phyloP scores from a whole-genome alignment of 2,329 filamentous ascomycete species.

The Chrysosporium queenslandicum region DNA sequence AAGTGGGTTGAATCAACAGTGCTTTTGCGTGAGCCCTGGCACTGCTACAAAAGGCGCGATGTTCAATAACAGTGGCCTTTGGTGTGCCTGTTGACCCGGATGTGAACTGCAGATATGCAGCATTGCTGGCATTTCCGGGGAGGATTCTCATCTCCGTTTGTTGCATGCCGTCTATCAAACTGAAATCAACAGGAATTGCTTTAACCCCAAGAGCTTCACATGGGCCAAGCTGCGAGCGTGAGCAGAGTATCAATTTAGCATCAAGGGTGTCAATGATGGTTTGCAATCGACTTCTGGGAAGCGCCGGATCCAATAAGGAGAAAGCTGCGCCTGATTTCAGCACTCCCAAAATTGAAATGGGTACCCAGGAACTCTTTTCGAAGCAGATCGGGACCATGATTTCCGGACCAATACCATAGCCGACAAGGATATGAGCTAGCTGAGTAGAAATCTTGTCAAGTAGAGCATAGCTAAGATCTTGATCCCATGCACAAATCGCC shows the following conservation, averaged over 20 bases:
- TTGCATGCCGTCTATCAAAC: not conserved
- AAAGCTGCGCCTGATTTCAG: slow-evolving; percentile 18
- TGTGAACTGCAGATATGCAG: slow-evolving; percentile 39
- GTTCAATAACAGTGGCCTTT: slow-evolving; percentile 17
- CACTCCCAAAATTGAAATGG: slow-evolving; percentile 16
- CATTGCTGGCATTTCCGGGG: slow-evolving; percentile 6
- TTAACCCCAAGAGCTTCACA: not conserved
- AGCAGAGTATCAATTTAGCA: slow-evolving; percentile 16
- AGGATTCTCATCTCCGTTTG: not conserved
- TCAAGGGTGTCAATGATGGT: slow-evolving; percentile 18
- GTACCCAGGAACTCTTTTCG: slow-evolving; percentile 16
- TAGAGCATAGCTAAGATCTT: slow-evolving; percentile 15
- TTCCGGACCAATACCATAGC: slow-evolving; percentile 9
- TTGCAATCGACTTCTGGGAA: slow-evolving; percentile 8
- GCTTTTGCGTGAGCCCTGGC: slow-evolving; percentile 36
- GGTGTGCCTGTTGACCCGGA: slow-evolving; percentile 22
- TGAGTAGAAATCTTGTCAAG: slow-evolving; percentile 19
- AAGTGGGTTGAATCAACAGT: slow-evolving; percentile 33
- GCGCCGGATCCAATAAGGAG: slow-evolving; percentile 13
- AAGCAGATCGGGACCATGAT: slow-evolving; percentile 14
- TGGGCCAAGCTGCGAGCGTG: slow-evolving; percentile 7
- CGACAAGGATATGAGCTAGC: slow-evolving; percentile 10
- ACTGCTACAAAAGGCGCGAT: slow-evolving; percentile 38
- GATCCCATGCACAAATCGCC: slow-evolving; percentile 21
- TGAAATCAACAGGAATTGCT: slow-evolving; percentile 5